Evolutionary conservation across 495 filamentous ascomycete species (phyloP).

Genomic region (Trichoderma orchidacearum): DNA sequence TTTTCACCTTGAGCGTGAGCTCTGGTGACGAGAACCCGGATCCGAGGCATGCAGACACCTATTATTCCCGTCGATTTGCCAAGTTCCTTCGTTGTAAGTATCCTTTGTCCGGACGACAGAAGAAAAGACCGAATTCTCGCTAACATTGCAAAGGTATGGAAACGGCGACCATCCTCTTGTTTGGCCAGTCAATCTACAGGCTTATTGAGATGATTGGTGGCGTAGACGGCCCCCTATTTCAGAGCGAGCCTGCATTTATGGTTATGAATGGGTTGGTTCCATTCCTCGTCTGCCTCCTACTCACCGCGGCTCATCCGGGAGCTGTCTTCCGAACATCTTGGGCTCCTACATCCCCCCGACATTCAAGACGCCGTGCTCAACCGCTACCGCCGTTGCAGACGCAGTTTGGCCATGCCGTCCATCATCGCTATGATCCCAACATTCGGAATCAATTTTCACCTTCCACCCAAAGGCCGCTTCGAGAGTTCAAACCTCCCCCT

Average conservation of each 20-base stretch:
- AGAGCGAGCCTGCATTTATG: slow-evolving; percentile 14
- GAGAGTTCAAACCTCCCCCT: background rate
- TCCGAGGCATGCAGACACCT: slow-evolving; percentile 14
- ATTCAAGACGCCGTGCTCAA: background rate
- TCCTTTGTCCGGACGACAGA: background rate
- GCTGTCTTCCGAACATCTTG: slow-evolving; percentile 15
- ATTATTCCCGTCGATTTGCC: slow-evolving; percentile 18
- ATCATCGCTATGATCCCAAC: slow-evolving; percentile 1
- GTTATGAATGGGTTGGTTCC: slow-evolving; percentile 25
- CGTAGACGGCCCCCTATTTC: slow-evolving; percentile 10
- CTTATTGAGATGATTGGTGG: slow-evolving; percentile 17
- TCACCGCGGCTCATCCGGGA: slow-evolving; percentile 11
- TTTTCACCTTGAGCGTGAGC: slow-evolving; percentile 16
- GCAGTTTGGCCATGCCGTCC: background rate
- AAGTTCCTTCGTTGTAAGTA: slow-evolving; percentile 20
- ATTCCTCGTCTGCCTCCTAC: slow-evolving; percentile 15
- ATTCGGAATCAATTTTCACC: slow-evolving; percentile 1
- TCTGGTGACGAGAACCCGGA: slow-evolving; percentile 19
- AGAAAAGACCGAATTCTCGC: background rate
- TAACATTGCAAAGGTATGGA: slow-evolving; percentile 13
- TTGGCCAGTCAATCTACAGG: slow-evolving; percentile 20
- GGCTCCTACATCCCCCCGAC: slow-evolving; percentile 13
- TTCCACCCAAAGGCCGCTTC: background rate
- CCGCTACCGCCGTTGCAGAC: background rate
- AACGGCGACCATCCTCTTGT: slow-evolving; percentile 13